Percentiles rank a stretch among this genome's conserved stretches.
These are phyloP conservation scores for Salix viminalis DNA, from an alignment of 345 rosid species.

Conservation along the genomic window DNA sequence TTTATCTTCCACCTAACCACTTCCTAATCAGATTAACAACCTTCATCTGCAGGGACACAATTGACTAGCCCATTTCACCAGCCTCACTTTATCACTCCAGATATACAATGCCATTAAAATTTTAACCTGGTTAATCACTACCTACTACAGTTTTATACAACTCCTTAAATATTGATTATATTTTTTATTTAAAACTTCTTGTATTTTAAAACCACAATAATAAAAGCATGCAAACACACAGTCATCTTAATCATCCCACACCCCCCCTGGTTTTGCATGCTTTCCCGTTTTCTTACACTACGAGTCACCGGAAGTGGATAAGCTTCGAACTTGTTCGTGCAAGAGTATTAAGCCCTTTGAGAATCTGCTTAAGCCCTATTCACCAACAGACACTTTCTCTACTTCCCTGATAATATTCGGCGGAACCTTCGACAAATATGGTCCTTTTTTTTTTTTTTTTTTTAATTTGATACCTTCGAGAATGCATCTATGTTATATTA, in stretches of 20 bases:
- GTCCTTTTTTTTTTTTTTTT: too few relatives aligned
- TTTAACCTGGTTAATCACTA: too few relatives aligned
- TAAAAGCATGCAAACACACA: neutral
- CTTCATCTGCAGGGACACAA: neutral
- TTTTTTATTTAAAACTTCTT: neutral
- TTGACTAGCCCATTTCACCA: constrained; percentile 24
- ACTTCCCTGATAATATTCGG: neutral
- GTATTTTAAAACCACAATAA: neutral
- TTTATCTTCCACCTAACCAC: neutral
- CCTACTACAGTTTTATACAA: neutral
- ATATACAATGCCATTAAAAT: too few relatives aligned
- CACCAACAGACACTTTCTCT: neutral
- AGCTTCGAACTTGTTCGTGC: neutral
- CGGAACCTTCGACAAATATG: neutral
- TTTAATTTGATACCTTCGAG: too few relatives aligned
- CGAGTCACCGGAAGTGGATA: neutral
- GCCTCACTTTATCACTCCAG: neutral
- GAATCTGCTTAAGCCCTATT: neutral
- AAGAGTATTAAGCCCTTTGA: neutral
- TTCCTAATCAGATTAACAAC: constrained; percentile 14
- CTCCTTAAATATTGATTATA: neutral
- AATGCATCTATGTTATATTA: too few relatives aligned
- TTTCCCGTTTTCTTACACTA: neutral
- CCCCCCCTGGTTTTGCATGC: neutral
- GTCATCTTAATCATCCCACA: neutral